Base-by-base conservation (phyloP, 2,329 filamentous ascomycete species). In the Chalara sp. region DNA sequence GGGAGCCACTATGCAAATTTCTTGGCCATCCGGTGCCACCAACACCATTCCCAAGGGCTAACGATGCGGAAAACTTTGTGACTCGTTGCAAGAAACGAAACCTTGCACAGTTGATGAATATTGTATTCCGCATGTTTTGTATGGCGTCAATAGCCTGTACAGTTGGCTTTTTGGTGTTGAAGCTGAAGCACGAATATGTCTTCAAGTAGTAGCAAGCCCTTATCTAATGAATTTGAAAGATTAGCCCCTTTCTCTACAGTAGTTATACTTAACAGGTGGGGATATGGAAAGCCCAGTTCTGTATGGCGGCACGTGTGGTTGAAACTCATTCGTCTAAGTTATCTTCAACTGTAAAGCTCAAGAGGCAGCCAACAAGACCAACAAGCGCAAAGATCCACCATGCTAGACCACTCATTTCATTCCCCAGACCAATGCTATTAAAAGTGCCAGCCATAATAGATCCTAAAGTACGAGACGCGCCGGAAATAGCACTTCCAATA, bases 301-400 rank as follows among this genome's bases (percentile, higher is more conserved):
- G 21, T 21, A 21, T 21, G 3, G 21, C 3, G 21, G 21, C 21
- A 21, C 21, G 3, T 21, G 21, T 21, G 3, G 21, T 2, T 21
- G 21, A 21, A 21, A 21, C 21, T 21, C 21, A 21, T 21, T 21
- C 21, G 21, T 21, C 21, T 21, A 21, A 21, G 21, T 21, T 21
- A 21, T 21, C 21, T 21, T 21, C 21, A 21, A 21, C 21, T 21
- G 21, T 21, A 3, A 21, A 21, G 21, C 21, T 21, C 21, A 21
- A 21, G 3, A 74, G 63, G 64, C 80, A 85, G 0, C 81, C 81
- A 5, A 80, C 48, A 6, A 75, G 67, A 1, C 79, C 76, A 30
- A 85, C 71, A 6, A 67, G 64, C 0, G 79, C 71, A n/a, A 37
- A 8, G n/a, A 8, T 10, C 78, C 78, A 82, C 78, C 78, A 82